Evolutionary conservation across 805 yeast genomes (phyloP), one percentile per base, ranked within the genome.

Genomic region (Pichia nanzhaoensis): DNA sequence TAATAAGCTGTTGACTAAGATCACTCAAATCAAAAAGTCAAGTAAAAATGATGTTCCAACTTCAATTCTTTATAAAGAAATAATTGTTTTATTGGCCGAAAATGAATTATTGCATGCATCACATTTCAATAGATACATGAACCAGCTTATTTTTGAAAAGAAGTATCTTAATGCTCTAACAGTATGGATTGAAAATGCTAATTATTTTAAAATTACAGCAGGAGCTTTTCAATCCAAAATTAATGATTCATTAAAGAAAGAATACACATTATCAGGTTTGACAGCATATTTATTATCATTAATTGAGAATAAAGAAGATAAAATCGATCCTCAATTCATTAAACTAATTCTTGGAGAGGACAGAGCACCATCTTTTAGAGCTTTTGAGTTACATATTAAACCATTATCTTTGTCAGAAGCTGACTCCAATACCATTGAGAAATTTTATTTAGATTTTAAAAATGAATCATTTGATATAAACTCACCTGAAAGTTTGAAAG

Each of bases 401-500:
- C 30, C 19, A 8, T 27, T 41, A 12, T 6, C 35, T 2, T 33
- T 55, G 17, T 20, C 53, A 21, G 17, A 27, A 3, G 48, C 48
- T 17, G 46, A 45, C 21, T 30, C 37, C 10, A 13, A 40, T 8
- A 37, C 21, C 21, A 54, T 53, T 10, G 5, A 34, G 8, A 21
- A 24, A 9, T 38, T 34, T 16, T 54, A 51, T 38, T 18, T 27
- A 3, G 36, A 45, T 10, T 46, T 33, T 16, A 37, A 14, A 13
- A 27, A 17, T 19, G 20, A 21, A 4, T 37, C 46, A 4, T 37
- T 54, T 8, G 60, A 63, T 50, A 56, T 57, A 5, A 75, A 73
- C 48, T 32, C 47, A 28, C 53, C 58, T 6, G 73, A 71, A 18
- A 39, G 45, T 20, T 37, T 51, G 19, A 44, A 39, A 22, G 39